A percentile compares a stretch with the other conserved stretches of the same genome.
These are phyloP conservation scores for Leishmania turanica DNA, from an alignment of 208 protist genomes.

Conservation along the genomic window DNA sequence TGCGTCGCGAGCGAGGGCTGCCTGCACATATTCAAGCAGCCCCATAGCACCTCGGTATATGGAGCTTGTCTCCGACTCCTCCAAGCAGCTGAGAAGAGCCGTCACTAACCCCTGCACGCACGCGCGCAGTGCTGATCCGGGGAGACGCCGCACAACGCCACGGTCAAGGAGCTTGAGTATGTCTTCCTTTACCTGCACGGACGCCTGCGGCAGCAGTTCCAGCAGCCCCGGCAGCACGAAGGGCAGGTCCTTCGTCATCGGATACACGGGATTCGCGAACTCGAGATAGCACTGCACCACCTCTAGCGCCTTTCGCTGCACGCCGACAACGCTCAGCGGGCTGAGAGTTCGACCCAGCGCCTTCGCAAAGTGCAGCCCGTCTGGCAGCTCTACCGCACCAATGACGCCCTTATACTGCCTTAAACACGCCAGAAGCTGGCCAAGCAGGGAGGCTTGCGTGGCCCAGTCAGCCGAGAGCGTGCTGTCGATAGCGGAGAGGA, in stretches of 20 bases:
- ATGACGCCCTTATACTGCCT: slow-evolving; percentile 27
- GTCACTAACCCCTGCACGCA: slow-evolving; percentile 44
- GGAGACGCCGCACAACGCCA: slow-evolving; percentile 28
- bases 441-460: slow-evolving; percentile 23
- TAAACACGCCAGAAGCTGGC: slow-evolving; percentile 22
- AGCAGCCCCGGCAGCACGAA: slow-evolving; percentile 19
- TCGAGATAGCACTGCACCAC: slow-evolving; percentile 36
- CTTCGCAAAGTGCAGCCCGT: slow-evolving; percentile 42
- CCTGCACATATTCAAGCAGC: slow-evolving; percentile 36
- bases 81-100: slow-evolving; percentile 48
- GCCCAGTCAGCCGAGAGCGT: slow-evolving; percentile 27
- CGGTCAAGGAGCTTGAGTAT: slow-evolving; percentile 22
- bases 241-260: slow-evolving; percentile 25
- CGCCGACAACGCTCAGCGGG: slow-evolving; percentile 51
- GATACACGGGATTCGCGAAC: slow-evolving; percentile 29
- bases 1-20: slow-evolving; percentile 18
- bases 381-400: slow-evolving; percentile 33
- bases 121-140: slow-evolving; percentile 23
- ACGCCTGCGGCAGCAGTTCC: slow-evolving; percentile 31
- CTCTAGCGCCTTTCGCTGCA: slow-evolving; percentile 79
- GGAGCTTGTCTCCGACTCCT: slow-evolving; percentile 58
- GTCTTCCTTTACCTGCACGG: slow-evolving; percentile 35
- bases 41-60: slow-evolving; percentile 52
- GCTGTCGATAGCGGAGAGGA: slow-evolving; percentile 24
- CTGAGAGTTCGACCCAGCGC: slow-evolving; percentile 49